phyloP scores from a whole-genome alignment of 148 eudicot genomes.

The Pouteria glomerata region DNA sequence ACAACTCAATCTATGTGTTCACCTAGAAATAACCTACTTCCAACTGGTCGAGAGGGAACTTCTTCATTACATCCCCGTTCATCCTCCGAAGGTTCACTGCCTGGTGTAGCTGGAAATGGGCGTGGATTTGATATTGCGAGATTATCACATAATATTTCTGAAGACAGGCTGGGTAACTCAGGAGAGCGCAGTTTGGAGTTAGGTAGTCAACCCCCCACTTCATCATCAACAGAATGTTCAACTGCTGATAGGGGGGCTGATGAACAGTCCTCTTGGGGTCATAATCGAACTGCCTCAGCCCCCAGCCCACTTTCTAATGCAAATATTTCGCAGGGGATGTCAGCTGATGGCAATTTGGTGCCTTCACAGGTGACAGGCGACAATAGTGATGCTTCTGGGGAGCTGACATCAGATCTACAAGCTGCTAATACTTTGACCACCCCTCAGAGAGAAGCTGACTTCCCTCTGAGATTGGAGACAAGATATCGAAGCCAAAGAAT shows the following conservation, averaged over 20 bases:
- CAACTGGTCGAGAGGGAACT: constrained; percentile 41
- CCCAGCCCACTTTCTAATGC: constrained; percentile 42
- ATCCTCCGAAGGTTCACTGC: constrained; percentile 54
- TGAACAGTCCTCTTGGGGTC: constrained; percentile 38
- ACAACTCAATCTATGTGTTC: constrained; percentile 29
- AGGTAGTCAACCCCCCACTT: constrained; percentile 32
- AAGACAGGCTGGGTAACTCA: constrained; percentile 36
- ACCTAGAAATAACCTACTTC: constrained; percentile 25
- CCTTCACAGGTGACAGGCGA: constrained; percentile 37
- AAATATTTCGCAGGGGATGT: constrained; percentile 30
- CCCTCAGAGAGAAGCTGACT: constrained; percentile 31
- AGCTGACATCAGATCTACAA: constrained; percentile 37
- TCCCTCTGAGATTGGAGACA: constrained; percentile 34
- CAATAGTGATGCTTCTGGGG: constrained; percentile 51
- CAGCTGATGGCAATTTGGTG: constrained; percentile 30
- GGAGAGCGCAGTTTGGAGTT: constrained; percentile 46
- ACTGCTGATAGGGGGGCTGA: constrained; percentile 19
- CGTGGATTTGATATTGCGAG: constrained; percentile 37
- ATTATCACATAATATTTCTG: constrained; percentile 29
- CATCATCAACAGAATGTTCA: constrained; percentile 39
- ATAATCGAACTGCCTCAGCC: constrained; percentile 31
- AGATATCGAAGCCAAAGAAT: constrained; percentile 45
- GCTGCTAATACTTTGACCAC: constrained; percentile 27
- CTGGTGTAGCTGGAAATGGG: constrained; percentile 36
- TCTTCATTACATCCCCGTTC: constrained; percentile 57